Conservation (phyloP, 164 flowering plant genomes). For the Umbellularia californica region DNA sequence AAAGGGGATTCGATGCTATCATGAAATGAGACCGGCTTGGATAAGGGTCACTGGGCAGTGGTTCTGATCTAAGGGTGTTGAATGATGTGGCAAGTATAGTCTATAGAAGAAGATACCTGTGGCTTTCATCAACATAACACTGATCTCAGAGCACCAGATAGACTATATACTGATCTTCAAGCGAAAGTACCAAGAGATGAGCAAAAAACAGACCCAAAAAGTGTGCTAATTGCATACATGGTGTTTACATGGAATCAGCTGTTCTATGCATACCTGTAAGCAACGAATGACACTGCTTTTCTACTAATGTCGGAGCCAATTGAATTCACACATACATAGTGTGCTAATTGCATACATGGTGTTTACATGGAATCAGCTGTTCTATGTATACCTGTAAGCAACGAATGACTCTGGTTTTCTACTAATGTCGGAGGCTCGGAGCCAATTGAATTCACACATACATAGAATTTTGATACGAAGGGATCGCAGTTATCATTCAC, state of each 20-base stretch:
- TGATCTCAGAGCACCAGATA: no score
- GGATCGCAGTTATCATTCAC: neutral
- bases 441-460: neutral
- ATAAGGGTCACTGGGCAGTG: no score
- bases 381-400: constrained; percentile 50
- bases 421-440: no score
- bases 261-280: constrained; percentile 52
- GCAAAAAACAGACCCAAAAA: no score
- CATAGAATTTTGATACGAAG: neutral
- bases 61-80: no score
- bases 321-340: neutral
- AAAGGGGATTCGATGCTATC: no score
- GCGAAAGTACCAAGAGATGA: no score
- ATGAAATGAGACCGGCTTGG: no score
- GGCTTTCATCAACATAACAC: no score
- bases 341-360: constrained; percentile 10
- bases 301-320: neutral
- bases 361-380: constrained; percentile 25
- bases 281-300: neutral
- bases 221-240: constrained; percentile 6
- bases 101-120: no score
- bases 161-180: no score
- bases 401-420: neutral
- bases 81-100: no score
- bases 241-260: constrained; percentile 26